Conservation (phyloP, 345 rosid species). For the Pugionium dolabratum region DNA sequence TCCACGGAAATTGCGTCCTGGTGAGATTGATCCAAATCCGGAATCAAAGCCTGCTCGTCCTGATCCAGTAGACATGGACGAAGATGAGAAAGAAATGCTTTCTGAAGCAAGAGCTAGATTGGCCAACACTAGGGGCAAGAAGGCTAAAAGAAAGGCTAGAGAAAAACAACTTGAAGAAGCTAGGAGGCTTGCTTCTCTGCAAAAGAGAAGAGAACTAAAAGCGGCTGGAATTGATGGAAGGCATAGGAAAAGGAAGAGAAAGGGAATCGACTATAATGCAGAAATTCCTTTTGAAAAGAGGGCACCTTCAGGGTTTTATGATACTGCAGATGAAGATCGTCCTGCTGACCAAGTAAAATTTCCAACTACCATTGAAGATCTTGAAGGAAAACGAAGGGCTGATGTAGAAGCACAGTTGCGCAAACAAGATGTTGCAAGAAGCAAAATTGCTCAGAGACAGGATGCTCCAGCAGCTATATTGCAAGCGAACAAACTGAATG, state of each 20-base stretch:
- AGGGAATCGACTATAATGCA: slow-evolving; percentile 95
- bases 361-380: slow-evolving; percentile 93
- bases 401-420: slow-evolving; percentile 86
- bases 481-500: slow-evolving; percentile 97
- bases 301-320: slow-evolving; percentile 93
- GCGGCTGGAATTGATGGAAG: slow-evolving; percentile 95
- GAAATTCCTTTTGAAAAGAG: slow-evolving; percentile 97
- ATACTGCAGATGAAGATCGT: slow-evolving; percentile 88
- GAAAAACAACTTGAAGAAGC: slow-evolving; percentile 99
- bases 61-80: slow-evolving; percentile 99
- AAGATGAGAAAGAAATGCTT: slow-evolving; percentile 99
- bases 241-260: slow-evolving; percentile 81
- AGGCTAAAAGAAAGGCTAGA: slow-evolving; percentile 97
- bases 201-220: slow-evolving; percentile 94
- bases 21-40: slow-evolving; percentile 98
- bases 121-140: slow-evolving; percentile 95
- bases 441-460: slow-evolving; percentile 90
- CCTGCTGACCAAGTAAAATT: slow-evolving; percentile 72
- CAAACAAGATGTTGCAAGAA: slow-evolving; percentile 81
- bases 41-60: slow-evolving; percentile 99
- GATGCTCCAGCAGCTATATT: slow-evolving; percentile 92
- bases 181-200: slow-evolving; percentile 97
- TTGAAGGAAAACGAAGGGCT: slow-evolving; percentile 91
- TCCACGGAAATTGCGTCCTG: slow-evolving; percentile 93
- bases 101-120: slow-evolving; percentile 97